phyloP scores from a whole-genome alignment of 768 basidiomycete genomes.

The Leccinum subgranulosum region DNA sequence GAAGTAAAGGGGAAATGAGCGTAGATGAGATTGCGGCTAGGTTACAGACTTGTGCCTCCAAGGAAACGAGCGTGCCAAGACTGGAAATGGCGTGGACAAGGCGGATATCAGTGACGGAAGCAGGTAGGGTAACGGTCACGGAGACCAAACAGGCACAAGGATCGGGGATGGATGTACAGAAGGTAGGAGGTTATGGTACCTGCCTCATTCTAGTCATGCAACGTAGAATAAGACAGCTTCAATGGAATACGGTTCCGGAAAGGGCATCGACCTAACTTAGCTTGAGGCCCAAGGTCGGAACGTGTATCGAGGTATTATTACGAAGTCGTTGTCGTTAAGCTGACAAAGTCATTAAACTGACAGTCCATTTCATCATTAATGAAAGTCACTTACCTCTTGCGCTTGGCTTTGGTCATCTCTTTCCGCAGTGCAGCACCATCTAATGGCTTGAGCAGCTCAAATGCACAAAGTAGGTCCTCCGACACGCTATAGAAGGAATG shows the following conservation, averaged over 20 bases:
- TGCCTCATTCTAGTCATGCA: conserved; percentile 25
- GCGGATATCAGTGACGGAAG: conserved; percentile 31
- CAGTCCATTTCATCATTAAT: neutral
- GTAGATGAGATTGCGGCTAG: conserved; percentile 30
- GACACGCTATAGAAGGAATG: conserved; percentile 62
- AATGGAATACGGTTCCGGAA: conserved; percentile 17
- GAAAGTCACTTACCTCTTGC: conserved; percentile 70
- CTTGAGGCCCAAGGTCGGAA: conserved; percentile 1
- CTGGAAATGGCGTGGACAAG: conserved; percentile 13
- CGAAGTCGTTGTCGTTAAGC: conserved; percentile 34
- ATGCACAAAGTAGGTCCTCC: conserved; percentile 95
- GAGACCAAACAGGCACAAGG: conserved; percentile 18
- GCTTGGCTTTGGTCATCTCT: conserved; percentile 98
- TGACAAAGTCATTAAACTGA: conserved; percentile 9
- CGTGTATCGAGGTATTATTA: conserved; percentile 11
- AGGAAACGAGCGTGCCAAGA: conserved; percentile 25
- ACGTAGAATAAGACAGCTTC: conserved; percentile 20
- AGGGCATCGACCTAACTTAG: conserved; percentile 1
- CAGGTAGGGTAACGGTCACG: conserved; percentile 28
- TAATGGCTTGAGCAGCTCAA: conserved; percentile 94
- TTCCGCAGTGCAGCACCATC: conserved; percentile 93
- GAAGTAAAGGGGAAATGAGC: conserved; percentile 25
- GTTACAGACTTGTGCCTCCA: conserved; percentile 33
- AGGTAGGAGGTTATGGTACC: conserved; percentile 26
- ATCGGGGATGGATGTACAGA: conserved; percentile 14